phyloP scores from a whole-genome alignment of 352 stramenopile species.

The Phytophthora agathidicida region DNA sequence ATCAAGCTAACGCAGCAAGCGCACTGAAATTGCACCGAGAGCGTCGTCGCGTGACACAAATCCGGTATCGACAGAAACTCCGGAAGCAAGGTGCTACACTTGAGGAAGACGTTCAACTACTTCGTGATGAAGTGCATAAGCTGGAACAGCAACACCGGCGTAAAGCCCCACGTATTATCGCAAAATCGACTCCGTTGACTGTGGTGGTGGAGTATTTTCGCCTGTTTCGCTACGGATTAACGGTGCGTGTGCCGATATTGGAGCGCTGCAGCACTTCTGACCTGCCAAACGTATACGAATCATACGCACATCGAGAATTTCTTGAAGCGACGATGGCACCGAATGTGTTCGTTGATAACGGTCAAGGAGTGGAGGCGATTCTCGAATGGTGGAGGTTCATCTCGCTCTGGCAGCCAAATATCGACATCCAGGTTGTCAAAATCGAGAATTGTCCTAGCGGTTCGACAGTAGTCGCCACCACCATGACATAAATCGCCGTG shows the following conservation, averaged over 20 bases:
- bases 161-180: neutral
- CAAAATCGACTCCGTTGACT: neutral
- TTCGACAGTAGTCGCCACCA: neutral
- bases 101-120: neutral
- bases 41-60: slow-evolving; percentile 1
- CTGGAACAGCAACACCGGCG: neutral
- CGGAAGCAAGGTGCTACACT: neutral
- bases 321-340: neutral
- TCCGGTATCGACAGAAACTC: neutral
- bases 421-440: neutral
- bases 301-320: neutral
- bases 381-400: neutral
- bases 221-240: slow-evolving; percentile 4
- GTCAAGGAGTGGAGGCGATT: neutral
- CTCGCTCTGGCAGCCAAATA: neutral
- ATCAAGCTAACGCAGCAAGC: neutral
- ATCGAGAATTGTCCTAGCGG: neutral
- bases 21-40: neutral
- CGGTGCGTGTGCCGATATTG: neutral
- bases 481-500: neutral
- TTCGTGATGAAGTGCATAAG: neutral
- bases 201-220: slow-evolving; percentile 2
- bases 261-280: neutral
- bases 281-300: neutral
- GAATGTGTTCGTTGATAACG: neutral